Conservation (phyloP, 169 alveolate species). For the Plasmodium gaboni region DNA sequence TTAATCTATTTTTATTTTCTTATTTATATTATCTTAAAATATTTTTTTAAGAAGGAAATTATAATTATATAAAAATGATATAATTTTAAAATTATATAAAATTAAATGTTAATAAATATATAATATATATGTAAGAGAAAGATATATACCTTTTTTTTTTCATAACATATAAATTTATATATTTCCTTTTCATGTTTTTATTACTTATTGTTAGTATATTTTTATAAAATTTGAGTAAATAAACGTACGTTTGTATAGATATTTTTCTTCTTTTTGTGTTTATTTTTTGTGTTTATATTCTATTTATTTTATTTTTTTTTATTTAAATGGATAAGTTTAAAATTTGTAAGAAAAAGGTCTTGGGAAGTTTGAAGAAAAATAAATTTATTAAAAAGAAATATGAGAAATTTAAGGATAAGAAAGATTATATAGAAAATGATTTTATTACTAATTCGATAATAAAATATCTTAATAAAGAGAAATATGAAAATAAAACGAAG, state of each 20-base stretch:
- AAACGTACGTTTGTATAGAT: background rate
- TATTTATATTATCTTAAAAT: too few relatives aligned
- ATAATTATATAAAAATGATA: too few relatives aligned
- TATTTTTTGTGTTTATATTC: background rate
- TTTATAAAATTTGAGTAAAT: too few relatives aligned
- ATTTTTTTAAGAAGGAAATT: too few relatives aligned
- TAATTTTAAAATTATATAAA: too few relatives aligned
- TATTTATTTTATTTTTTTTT: background rate
- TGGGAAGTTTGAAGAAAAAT: slow-evolving; percentile 19
- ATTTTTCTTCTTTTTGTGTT: background rate
- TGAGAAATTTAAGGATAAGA: background rate
- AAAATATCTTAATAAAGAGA: slow-evolving; percentile 48
- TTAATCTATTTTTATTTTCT: too few relatives aligned
- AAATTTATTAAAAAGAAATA: slow-evolving; percentile 23
- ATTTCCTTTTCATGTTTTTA: too few relatives aligned
- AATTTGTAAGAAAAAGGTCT: slow-evolving; percentile 34
- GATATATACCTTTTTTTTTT: too few relatives aligned
- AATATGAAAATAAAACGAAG: slow-evolving; percentile 29
- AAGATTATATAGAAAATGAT: background rate
- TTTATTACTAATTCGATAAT: slow-evolving; percentile 49
- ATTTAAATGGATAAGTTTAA: slow-evolving; percentile 61
- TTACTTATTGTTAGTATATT: too few relatives aligned
- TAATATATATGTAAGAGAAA: too few relatives aligned
- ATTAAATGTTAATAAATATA: too few relatives aligned
- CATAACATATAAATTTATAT: too few relatives aligned